phyloP scores from a whole-genome alignment of 2,329 filamentous ascomycete genomes.

The Trichoderma sp. region DNA sequence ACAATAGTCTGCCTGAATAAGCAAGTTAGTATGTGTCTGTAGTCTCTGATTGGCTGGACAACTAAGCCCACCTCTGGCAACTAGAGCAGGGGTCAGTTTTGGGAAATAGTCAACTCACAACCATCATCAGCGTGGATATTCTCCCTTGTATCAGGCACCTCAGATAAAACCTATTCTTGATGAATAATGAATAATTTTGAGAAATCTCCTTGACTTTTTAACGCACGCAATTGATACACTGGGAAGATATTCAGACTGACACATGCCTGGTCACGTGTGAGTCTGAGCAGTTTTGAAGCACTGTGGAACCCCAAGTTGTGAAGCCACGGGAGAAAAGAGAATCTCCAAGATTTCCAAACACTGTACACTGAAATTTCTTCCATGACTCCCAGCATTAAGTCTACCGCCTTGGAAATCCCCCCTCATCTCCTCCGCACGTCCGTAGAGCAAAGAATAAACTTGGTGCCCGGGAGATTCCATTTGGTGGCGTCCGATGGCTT shows the following conservation, averaged over 20 bases:
- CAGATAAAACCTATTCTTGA: too few species aligned
- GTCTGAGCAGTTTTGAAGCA: neutral
- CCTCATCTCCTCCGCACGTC: neutral
- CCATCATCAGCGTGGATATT: neutral
- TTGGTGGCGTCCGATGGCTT: neutral
- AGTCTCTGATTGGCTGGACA: conserved; percentile 16
- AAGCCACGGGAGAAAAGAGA: neutral
- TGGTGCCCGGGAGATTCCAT: neutral
- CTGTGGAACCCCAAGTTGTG: neutral
- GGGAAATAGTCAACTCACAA: neutral
- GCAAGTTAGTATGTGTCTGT: neutral
- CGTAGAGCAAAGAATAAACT: neutral
- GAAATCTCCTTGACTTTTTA: neutral
- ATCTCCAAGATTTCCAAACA: neutral
- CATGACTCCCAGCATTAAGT: neutral
- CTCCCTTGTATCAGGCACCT: neutral
- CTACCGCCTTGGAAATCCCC: neutral
- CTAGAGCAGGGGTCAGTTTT: neutral
- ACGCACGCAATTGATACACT: neutral
- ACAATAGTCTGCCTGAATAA: neutral
- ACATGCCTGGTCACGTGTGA: neutral
- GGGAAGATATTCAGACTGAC: neutral
- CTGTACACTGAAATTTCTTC: neutral
- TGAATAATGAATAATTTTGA: neutral
- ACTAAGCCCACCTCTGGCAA: neutral